Percentiles rank a stretch among this genome's conserved stretches.
These are phyloP conservation scores for Termitomyces bulborhizus DNA, from an alignment of 768 basidiomycete species.

Conservation along the genomic window DNA sequence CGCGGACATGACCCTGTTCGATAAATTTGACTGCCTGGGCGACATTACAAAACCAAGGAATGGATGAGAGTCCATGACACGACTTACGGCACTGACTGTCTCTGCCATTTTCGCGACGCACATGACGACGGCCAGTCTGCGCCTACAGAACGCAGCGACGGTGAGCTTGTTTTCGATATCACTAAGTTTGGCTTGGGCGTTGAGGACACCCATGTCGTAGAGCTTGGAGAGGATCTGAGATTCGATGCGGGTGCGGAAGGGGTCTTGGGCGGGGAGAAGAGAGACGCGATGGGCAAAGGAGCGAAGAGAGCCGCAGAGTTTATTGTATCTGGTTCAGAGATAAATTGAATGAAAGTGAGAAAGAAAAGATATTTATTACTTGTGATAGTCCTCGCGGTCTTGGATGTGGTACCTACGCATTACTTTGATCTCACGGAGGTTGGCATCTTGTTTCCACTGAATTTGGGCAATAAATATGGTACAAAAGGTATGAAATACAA, in stretches of 20 bases:
- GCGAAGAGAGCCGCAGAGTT: constrained; percentile 82
- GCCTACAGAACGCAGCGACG: constrained; percentile 89
- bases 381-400: constrained; percentile 90
- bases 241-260: constrained; percentile 82
- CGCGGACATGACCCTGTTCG: constrained; percentile 96
- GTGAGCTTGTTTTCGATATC: constrained; percentile 97
- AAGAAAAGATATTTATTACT: constrained; percentile 33
- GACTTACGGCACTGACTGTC: constrained; percentile 71
- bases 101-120: constrained; percentile 93
- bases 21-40: constrained; percentile 92
- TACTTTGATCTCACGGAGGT: constrained; percentile 84
- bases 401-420: constrained; percentile 96
- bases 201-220: constrained; percentile 95
- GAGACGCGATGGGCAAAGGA: constrained; percentile 84
- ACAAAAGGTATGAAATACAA: too few relatives aligned
- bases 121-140: constrained; percentile 89
- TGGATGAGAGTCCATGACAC: too few relatives aligned
- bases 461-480: too few relatives aligned
- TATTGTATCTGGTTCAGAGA: constrained; percentile 68
- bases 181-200: constrained; percentile 79
- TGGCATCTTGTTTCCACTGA: constrained; percentile 96
- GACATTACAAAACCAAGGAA: too few relatives aligned
- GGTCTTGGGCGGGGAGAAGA: constrained; percentile 83
- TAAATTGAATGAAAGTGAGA: background rate
- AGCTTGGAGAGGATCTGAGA: constrained; percentile 85